Conservation (phyloP, 1,284 basidiomycete species). For the Cutaneotrichosporon sp. region DNA sequence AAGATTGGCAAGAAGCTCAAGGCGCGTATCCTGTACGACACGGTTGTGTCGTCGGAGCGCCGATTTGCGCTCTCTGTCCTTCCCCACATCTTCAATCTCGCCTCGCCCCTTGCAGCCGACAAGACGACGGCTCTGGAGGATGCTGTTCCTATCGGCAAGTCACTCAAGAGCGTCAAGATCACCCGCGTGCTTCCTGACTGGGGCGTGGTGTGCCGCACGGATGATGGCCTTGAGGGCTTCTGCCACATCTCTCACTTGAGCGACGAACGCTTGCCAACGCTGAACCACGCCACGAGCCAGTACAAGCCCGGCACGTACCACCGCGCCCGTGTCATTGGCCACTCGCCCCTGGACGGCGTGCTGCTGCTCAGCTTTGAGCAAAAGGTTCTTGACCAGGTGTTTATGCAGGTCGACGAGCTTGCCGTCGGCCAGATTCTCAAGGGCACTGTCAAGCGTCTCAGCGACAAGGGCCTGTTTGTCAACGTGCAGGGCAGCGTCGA, state of each 20-base stretch:
- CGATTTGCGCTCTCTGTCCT: slow-evolving; percentile 73
- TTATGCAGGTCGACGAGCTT: slow-evolving; percentile 79
- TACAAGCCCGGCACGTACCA: slow-evolving; percentile 78
- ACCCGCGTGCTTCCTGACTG: slow-evolving; percentile 70
- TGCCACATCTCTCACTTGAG: slow-evolving; percentile 93
- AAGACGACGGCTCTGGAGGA: slow-evolving; percentile 51
- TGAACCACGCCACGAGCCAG: slow-evolving; percentile 64
- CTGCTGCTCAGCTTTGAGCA: slow-evolving; percentile 79
- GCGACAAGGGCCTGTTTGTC: slow-evolving; percentile 73
- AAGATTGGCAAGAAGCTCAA: slow-evolving; percentile 83
- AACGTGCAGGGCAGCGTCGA: slow-evolving; percentile 79
- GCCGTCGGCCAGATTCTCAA: slow-evolving; percentile 76
- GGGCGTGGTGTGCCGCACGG: slow-evolving; percentile 67
- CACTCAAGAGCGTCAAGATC: slow-evolving; percentile 68
- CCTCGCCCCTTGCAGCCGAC: slow-evolving; percentile 40
- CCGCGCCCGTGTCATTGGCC: slow-evolving; percentile 81
- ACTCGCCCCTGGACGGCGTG: slow-evolving; percentile 80
- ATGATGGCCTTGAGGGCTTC: slow-evolving; percentile 66
- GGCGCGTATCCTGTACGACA: slow-evolving; percentile 79
- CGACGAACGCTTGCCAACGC: slow-evolving; percentile 77
- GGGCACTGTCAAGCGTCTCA: slow-evolving; percentile 76
- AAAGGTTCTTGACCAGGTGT: slow-evolving; percentile 77
- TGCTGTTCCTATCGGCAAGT: slow-evolving; percentile 66
- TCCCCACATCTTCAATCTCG: slow-evolving; percentile 64
- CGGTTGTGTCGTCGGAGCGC: slow-evolving; percentile 63